Evolutionary conservation across 441 rosid species (phyloP).

Genomic region (Erodium texanum): DNA sequence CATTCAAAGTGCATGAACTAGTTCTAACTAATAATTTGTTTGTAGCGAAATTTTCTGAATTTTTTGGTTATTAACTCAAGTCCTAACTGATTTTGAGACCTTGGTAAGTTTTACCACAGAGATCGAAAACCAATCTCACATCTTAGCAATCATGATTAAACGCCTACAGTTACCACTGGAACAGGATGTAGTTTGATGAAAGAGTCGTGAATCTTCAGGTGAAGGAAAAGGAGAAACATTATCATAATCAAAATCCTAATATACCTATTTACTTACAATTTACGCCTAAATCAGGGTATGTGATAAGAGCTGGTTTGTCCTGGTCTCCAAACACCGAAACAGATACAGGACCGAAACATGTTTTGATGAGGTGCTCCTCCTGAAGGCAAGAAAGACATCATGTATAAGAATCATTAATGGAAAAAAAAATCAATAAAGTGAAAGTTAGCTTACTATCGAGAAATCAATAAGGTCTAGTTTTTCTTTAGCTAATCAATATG

Average conservation of each 20-base stretch:
- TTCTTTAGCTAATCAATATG: not conserved
- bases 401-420: not conserved
- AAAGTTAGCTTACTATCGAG: not conserved
- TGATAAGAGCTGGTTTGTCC: constrained; percentile 27
- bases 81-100: no score
- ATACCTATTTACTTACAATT: constrained; percentile 18
- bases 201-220: no score
- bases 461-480: not conserved
- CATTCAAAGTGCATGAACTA: not conserved
- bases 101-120: not conserved
- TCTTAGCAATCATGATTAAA: not conserved
- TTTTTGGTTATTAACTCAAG: no score
- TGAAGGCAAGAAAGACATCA: constrained; percentile 6
- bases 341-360: constrained; percentile 18
- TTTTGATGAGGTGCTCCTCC: constrained; percentile 21
- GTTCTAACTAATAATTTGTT: not conserved
- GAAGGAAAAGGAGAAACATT: no score
- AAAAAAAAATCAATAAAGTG: not conserved
- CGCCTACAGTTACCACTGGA: not conserved
- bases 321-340: constrained; percentile 23
- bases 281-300: constrained; percentile 25
- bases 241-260: not conserved
- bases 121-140: not conserved
- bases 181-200: no score
- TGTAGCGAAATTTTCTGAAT: not conserved